Conservation (phyloP, 139 green algal genomes). For the Chlorella sp. region DNA sequence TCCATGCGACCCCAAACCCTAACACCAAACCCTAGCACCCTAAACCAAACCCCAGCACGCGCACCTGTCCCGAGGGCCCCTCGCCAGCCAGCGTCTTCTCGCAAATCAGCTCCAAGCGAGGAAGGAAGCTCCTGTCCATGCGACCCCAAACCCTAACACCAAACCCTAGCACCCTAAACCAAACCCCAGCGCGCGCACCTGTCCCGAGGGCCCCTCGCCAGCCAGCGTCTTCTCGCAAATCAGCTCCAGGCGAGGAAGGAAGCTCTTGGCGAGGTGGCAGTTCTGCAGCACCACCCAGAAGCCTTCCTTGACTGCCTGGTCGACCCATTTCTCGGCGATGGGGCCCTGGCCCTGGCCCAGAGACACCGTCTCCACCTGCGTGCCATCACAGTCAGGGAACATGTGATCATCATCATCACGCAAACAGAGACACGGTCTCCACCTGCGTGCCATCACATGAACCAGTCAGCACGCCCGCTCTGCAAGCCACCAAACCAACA, state of each 20-base stretch:
- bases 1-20: too few relatives aligned
- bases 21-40: too few relatives aligned
- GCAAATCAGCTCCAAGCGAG: too few relatives aligned
- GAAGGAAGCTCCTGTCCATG: too few relatives aligned
- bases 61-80: slow-evolving; percentile 1
- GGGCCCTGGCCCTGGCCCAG: slow-evolving; percentile 72
- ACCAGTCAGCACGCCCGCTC: too few relatives aligned
- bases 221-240: slow-evolving; percentile 33
- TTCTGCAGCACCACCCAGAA: slow-evolving; percentile 77
- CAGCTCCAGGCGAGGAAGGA: slow-evolving; percentile 30
- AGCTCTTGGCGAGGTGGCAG: slow-evolving; percentile 69
- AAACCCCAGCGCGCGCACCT: too few relatives aligned
- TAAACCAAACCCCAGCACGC: too few relatives aligned
- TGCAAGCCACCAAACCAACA: not conserved
- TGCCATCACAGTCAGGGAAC: too few relatives aligned
- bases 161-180: too few relatives aligned
- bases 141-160: too few relatives aligned
- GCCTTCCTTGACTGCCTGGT: slow-evolving; percentile 48
- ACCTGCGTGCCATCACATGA: too few relatives aligned
- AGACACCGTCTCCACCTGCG: slow-evolving; percentile 58
- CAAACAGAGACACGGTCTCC: slow-evolving; percentile 58
- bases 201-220: not conserved
- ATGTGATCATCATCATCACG: too few relatives aligned
- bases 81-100: slow-evolving; percentile 25
- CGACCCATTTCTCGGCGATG: slow-evolving; percentile 47